Evolutionary conservation across 257 asterid species (phyloP), one percentile per base, ranked within the genome.

Genomic region (Eucommia ulmoides): DNA sequence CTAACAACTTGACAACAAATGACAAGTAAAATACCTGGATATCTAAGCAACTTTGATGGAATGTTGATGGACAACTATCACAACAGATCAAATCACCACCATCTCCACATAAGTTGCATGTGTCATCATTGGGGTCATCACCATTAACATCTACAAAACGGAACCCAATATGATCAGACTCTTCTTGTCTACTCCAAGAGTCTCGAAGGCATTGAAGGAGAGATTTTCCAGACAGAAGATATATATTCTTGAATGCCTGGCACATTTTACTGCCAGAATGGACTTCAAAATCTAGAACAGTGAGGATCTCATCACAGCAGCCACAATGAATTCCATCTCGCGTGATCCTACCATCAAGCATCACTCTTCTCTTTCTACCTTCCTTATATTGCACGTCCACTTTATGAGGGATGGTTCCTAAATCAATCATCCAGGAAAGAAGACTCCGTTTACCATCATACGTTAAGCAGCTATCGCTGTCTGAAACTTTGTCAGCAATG

Each of bases 1-100:
- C 16, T 3, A 35, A 4, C 16, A 23, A 21, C 9, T 52, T 38
- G 45, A 33, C 23, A 16, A 2, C 24, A 53, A 33, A 51, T 35
- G 57, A 16, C 52, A n/a, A 7, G 54, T 45, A 24, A 38, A 78
- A 47, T 83, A 91, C 99, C 55, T 81, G 52, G 65, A 81, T 79
- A 58, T 56, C 67, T 74, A 91, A 79, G 74, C 96, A 91, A 73
- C 77, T 73, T 45, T 73, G 80, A 68, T 91, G 99, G 69, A 91
- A 91, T 20, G 99, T 91, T 23, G 99, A 81, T 9, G 99, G 96
- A 69, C 99, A 91, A 24, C 94, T 58, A 59, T 91, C 96, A 49
- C 99, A 86, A 63, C 99, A 91, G 55, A 81, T 79, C 82, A 91
- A 71, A 56, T 83, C 75, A 61, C 99, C 99, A 49, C 96, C 99